These are phyloP conservation scores for Penicillium freii DNA, from an alignment of 2,329 filamentous ascomycete species.

Conservation along the genomic window DNA sequence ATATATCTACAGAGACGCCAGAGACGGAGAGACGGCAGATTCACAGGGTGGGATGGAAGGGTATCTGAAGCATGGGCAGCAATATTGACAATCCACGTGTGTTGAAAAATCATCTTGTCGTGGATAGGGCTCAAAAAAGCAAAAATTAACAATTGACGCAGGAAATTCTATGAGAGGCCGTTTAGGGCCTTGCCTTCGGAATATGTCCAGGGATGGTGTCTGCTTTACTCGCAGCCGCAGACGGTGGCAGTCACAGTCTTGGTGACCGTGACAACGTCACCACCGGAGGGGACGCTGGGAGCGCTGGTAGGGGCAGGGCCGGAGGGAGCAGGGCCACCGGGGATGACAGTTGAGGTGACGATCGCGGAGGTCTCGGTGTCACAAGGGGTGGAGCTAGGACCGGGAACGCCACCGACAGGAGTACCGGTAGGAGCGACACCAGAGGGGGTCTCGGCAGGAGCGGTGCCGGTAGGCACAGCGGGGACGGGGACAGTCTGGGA, in stretches of 20 bases:
- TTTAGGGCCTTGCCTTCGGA: neutral
- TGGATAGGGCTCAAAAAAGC: conserved; percentile 7
- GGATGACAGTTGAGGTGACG: conserved; percentile 12
- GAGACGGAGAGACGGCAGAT: conserved; percentile 12
- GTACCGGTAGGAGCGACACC: conserved; percentile 6
- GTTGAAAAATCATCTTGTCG: conserved; percentile 20
- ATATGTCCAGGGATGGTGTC: neutral
- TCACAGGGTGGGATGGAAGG: conserved; percentile 12
- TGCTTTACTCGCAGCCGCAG: conserved; percentile 24
- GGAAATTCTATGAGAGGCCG: neutral
- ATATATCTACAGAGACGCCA: conserved; percentile 33
- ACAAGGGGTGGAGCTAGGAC: conserved; percentile 19
- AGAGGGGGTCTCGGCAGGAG: conserved; percentile 11
- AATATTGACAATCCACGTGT: too few species aligned
- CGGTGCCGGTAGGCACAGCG: conserved; percentile 9
- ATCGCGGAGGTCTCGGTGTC: conserved; percentile 17
- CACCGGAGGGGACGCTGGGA: conserved; percentile 11
- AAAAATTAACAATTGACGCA: neutral
- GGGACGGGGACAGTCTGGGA: conserved; percentile 5
- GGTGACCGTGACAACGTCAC: conserved; percentile 14
- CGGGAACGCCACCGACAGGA: conserved; percentile 1
- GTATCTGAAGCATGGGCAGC: too few species aligned
- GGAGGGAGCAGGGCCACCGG: conserved; percentile 5
- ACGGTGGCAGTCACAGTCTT: conserved; percentile 17
- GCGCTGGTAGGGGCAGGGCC: conserved; percentile 16